phyloP scores from a whole-genome alignment of 179 eudicot genomes.

The Silene noctiflora region DNA sequence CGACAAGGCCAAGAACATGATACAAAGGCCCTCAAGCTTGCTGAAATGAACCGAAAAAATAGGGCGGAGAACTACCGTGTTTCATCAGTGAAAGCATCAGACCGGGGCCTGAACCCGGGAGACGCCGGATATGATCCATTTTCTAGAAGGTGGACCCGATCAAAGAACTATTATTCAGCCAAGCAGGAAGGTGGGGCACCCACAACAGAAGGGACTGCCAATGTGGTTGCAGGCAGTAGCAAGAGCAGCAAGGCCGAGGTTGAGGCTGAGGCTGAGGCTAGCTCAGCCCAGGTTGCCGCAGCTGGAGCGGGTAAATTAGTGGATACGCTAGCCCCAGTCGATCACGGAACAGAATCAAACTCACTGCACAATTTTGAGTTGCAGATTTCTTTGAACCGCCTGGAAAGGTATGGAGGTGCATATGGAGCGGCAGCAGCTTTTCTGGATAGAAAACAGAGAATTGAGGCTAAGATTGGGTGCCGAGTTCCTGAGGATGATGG shows the following conservation, averaged over 20 bases:
- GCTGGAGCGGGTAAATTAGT: conserved; percentile 82
- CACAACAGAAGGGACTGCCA: conserved; percentile 19
- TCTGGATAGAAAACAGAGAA: conserved; percentile 76
- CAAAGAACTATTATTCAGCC: conserved; percentile 64
- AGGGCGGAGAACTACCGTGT: conserved; percentile 74
- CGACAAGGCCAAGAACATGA: conserved; percentile 49
- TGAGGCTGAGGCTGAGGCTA: conserved; percentile 3
- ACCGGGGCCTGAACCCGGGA: conserved; percentile 60
- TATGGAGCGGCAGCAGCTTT: conserved; percentile 63
- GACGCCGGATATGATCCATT: conserved; percentile 94
- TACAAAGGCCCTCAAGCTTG: conserved; percentile 56
- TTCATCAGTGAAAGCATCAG: conserved; percentile 57
- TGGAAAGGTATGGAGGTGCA: conserved; percentile 69
- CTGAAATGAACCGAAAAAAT: conserved; percentile 81
- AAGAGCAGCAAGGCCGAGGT: background rate
- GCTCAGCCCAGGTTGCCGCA: conserved; percentile 67
- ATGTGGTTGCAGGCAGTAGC: conserved; percentile 4
- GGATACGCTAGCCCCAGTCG: conserved; percentile 81
- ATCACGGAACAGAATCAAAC: conserved; percentile 68
- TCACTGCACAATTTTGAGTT: conserved; percentile 66
- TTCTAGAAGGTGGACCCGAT: conserved; percentile 95
- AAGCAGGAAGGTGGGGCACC: conserved; percentile 37
- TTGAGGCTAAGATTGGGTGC: conserved; percentile 72
- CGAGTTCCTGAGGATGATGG: conserved; percentile 74
- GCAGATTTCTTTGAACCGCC: conserved; percentile 52